phyloP scores from a whole-genome alignment of 352 stramenopile species.

The Phytophthora kernoviae region DNA sequence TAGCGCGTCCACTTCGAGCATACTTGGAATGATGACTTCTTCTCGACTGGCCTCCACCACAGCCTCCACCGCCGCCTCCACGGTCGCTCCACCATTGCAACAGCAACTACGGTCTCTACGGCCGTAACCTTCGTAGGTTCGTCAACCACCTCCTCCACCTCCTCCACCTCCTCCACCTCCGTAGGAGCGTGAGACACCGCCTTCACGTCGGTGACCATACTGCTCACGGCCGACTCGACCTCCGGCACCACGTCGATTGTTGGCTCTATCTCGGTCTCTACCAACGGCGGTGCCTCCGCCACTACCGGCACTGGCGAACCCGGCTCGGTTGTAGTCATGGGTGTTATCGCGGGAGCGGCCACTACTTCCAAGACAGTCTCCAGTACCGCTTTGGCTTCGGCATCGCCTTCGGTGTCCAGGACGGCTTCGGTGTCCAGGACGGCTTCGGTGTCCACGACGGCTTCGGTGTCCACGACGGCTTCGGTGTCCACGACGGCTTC shows the following conservation, averaged over 20 bases:
- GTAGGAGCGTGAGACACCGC: neutral
- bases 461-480: neutral
- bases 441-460: neutral
- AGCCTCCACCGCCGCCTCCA: slow-evolving; percentile 1
- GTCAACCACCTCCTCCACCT: neutral
- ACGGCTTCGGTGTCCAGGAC: neutral
- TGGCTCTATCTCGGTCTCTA: neutral
- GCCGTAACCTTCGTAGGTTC: neutral
- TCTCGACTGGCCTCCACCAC: neutral
- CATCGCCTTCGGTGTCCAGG: neutral
- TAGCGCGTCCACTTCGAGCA: neutral
- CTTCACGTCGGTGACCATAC: slow-evolving; percentile 4
- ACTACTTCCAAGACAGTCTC: neutral
- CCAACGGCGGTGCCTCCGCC: neutral
- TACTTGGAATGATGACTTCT: neutral
- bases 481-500: neutral
- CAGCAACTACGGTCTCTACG: neutral
- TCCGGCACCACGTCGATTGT: slow-evolving; percentile 1
- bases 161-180: neutral
- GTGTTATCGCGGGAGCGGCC: too few relatives aligned
- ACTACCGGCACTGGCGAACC: neutral
- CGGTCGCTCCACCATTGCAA: neutral
- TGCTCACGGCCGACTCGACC: slow-evolving; percentile 1
- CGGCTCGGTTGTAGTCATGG: too few relatives aligned
- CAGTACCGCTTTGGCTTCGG: too few relatives aligned